Conservation (phyloP, 257 asterid species). For the Solanum chiquidenum region DNA sequence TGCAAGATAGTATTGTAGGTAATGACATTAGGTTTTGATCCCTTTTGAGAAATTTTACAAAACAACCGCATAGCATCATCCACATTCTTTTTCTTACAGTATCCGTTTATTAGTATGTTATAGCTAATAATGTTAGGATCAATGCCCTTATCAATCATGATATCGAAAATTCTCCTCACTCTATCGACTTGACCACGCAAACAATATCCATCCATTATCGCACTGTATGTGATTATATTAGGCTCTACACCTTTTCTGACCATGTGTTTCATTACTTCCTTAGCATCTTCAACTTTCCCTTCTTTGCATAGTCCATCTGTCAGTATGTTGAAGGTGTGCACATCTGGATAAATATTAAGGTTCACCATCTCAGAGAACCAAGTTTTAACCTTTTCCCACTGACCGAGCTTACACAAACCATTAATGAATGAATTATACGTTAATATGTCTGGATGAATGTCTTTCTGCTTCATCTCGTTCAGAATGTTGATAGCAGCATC, state of each 20-base stretch:
- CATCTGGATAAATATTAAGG: background rate
- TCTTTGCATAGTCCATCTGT: background rate
- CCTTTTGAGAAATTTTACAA: background rate
- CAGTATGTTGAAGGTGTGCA: background rate
- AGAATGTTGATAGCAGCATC: background rate
- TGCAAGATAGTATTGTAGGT: background rate
- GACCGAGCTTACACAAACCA: background rate
- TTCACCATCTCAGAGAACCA: background rate
- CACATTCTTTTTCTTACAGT: background rate
- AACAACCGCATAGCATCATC: background rate
- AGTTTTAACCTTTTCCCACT: background rate
- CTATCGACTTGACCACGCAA: background rate
- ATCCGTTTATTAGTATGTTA: background rate
- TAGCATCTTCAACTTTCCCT: background rate
- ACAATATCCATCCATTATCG: background rate
- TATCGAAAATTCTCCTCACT: background rate
- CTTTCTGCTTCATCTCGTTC: background rate
- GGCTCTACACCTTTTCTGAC: background rate
- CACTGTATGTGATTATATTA: background rate
- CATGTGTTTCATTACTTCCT: background rate
- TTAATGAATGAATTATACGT: background rate
- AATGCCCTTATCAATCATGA: background rate
- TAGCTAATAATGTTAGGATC: background rate
- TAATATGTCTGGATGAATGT: background rate
- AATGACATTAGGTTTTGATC: background rate